Base-by-base conservation (phyloP, 1,284 basidiomycete species). In the Melanopsichium pennsylvanicum region DNA sequence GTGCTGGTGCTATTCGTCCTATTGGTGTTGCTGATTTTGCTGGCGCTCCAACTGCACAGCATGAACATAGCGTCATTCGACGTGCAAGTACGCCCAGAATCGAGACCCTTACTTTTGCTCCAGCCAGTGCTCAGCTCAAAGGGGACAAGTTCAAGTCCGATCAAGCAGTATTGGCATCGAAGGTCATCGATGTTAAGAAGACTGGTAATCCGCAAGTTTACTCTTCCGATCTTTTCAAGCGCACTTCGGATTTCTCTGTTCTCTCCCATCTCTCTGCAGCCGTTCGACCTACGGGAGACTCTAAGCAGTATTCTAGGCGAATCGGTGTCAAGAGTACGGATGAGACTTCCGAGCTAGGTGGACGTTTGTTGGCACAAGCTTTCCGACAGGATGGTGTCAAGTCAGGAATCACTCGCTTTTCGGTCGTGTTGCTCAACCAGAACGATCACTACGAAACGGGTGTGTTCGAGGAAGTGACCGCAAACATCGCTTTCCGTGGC, bases 371-470 rank as follows among this genome's bases (percentile, higher is more conserved):
- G 3, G 68, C 56, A 5, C 68, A 70, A 31, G 56, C 68, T 5
- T 73, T 68, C 56, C 33, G 59, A 6, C 70, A 62, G 46, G 54
- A 61, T 23, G 48, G 48, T 6, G 63, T 63, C 34, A 45, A 45
- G 15, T 46, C 51, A 5, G 66, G 63, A 4, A 26, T 61, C 0
- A 49, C 49, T 4, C 23, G 72, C 2, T 74, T 63, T 36, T 69
- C 69, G 18, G 9, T 74, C 16, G 32, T 70, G 5, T n/a, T 74
- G 29, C 27, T 72, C 16, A 69, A 72, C 44, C 70, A 70, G 59
- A 64, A 74, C 54, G 72, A 74, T 36, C 69, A 74, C 23, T 70
- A 69, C 40, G 64, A 63, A 40, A 57, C 69, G 3, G 69, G 47
- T 4, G 26, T 44, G 1, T 72, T 27, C 4, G 56, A 63, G 44